Evolutionary conservation across 2,329 filamentous ascomycete genomes (phyloP), one percentile per base, ranked within the genome.

Genomic region (Penicillium sumatraense): DNA sequence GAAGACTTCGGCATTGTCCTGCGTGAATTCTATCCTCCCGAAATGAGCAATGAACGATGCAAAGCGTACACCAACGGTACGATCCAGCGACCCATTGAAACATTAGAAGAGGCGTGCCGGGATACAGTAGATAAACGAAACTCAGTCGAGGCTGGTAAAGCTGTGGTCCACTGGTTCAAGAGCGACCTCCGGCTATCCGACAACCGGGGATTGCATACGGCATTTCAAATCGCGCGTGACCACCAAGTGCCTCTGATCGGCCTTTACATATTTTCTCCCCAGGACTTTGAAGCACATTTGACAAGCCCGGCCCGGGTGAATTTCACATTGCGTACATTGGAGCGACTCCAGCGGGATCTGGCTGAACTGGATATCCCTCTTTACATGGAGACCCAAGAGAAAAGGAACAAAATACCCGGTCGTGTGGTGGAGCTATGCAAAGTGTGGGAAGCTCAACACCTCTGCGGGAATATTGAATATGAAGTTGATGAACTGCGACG

Each of bases 131-230:
- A 74, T 0, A 70, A 74, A 31, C 81, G 89, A 8, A 76, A 80
- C 24, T 72, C 76, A 1, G 80, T 89, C 11, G 58, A 75, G 1
- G 76, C 81, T 0, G 83, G 83, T 26, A 77, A 84, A 23, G 85
- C 87, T 0, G 88, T 96, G 0, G 84, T 96, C 0, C 90, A 96
- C 74, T 96, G 92, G 92, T 96, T 93, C 79, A 96, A 95, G 75
- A 86, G 84, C 67, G 93, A 96, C 70, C 75, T 96, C 48, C 83
- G 92, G 2, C 80, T 83, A 1, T 72, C 76, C 0, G 93, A 97
- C 71, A 96, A 96, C 70, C 88, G 83, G 8, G 84, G 84, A 0
- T 73, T 96, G 21, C 81, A 83, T 29, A 73, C 86, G 57, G 92
- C 92, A 0, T 86, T 83, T 52, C 76, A 86, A 54, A 81, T 82